Evolutionary conservation across 2,329 filamentous ascomycete species (phyloP), one percentile per base, ranked within the genome.

Genomic region (Verticillium albo-atrum): DNA sequence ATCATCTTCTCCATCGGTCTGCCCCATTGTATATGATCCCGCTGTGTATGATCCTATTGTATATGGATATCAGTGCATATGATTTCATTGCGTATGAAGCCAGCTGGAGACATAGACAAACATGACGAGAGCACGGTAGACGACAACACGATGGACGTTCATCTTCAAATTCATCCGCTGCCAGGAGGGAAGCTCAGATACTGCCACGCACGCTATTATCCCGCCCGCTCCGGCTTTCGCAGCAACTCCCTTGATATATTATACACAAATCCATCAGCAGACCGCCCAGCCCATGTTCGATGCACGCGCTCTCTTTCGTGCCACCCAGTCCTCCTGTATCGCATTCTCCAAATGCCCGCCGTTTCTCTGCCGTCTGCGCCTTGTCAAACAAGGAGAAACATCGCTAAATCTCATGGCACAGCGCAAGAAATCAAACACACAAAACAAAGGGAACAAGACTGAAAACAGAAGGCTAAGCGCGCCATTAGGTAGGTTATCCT

Each of bases 361-460:
- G 42, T 20, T 50, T 20, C 42, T 50, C 42, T 50, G 42, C 20
- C 20, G 20, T 23, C 42, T 20, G 42, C 42, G 42, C 20, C 20
- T 50, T 50, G 42, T 23, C 42, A 23, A 50, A 54, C 59, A 62
- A 50, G 47, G 30, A 58, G 59, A 62, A 60, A 64, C 60, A 62
- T 66, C 63, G 55, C 52, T 28, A 54, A 54, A 27, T 30, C 26
- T 54, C 42, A 20, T 50, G 20, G 25, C 42, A 42, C 17, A n/a
- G 25, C 42, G 20, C 42, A 50, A 23, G 20, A 26, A 50, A n/a
- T n/a, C n/a, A 50, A n/a, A 20, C n/a, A 50, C 14, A 42, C 15
- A 50, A 20, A 50, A 23, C 6, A 23, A 23, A 50, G 20, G 20
- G 42, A 23, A 50, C 17, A 20, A 50, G 5, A 50, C n/a, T 3